Evolutionary conservation across 257 asterid species (phyloP), one percentile per base, ranked within the genome.

Genomic region (Phtheirospermum japonicum): DNA sequence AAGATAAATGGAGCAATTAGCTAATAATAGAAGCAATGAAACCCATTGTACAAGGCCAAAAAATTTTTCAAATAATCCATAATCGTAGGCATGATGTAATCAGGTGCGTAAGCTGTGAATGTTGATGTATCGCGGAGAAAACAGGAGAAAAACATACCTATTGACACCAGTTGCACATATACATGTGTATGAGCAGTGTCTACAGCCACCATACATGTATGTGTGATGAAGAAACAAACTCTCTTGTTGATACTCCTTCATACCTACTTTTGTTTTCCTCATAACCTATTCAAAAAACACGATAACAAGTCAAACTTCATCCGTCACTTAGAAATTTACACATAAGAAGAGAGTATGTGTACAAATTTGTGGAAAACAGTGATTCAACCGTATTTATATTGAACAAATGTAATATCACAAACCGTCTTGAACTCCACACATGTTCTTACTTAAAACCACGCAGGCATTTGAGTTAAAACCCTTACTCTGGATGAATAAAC

Each of bases 151-250:
- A 59, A 70, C 40, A 31, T 69, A 83, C 98, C 95, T 83, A 75
- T 80, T 92, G 73, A 69, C 76, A 49, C 99, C 99, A 61, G 97
- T 92, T 69, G 97, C 99, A 73, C 96, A 92, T 74, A 89, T 83
- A 57, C 99, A 92, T 46, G 99, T 92, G 77, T 92, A 92, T n/a
- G 99, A 92, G 76, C 96, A 92, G 75, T 89, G 96, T 74, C 99
- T 79, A 76, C 97, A 89, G 54, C 96, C 91, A 75, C 99, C 99
- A 77, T 84, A 89, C 94, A 92, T 83, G 84, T 92, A 92, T n/a
- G 96, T 83, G 78, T 92, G 99, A 75, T 92, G 97, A 73, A 89
- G 97, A 79, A 92, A 92, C 80, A 86, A 70, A 81, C 99, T 92
- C 77, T 92, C 97, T 65, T 86, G 68, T 72, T 92, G 99, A 78